These are phyloP conservation scores for Paradendryphiella salina DNA, from an alignment of 2,329 filamentous ascomycete genomes.

Conservation along the genomic window DNA sequence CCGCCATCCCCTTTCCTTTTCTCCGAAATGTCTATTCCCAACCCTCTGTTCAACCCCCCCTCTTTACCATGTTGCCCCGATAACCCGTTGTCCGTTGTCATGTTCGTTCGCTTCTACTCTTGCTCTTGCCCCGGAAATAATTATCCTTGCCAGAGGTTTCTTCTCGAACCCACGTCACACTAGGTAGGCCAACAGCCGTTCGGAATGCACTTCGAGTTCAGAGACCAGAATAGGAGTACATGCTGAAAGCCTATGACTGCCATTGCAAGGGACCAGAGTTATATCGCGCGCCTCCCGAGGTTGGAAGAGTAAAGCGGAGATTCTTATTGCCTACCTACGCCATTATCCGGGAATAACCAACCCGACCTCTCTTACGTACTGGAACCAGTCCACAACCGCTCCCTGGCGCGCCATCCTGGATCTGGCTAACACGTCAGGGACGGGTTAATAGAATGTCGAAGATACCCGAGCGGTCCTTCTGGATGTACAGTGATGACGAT, in stretches of 20 bases:
- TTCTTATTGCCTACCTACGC: background rate
- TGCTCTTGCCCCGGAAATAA: background rate
- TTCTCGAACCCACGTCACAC: background rate
- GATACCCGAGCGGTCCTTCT: too few species aligned
- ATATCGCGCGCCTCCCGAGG: background rate
- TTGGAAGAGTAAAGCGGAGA: slow-evolving; percentile 8
- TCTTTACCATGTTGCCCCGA: background rate
- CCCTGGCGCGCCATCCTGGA: background rate
- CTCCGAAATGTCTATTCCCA: slow-evolving; percentile 4
- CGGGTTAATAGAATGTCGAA: background rate
- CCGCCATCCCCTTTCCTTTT: slow-evolving; percentile 7
- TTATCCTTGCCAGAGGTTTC: too few species aligned
- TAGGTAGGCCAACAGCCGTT: background rate
- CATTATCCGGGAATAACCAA: slow-evolving; percentile 26
- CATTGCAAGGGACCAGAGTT: background rate
- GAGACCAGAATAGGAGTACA: background rate
- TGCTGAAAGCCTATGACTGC: background rate
- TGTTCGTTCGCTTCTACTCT: background rate
- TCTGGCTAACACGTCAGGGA: background rate
- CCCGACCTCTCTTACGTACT: slow-evolving; percentile 16
- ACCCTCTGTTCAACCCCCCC: background rate
- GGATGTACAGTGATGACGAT: too few species aligned
- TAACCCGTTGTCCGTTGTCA: background rate
- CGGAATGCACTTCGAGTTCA: background rate
- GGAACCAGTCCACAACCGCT: slow-evolving; percentile 6